Evolutionary conservation across 345 rosid species (phyloP), one percentile per base, ranked within the genome.

Genomic region (Arabis hirsuta): DNA sequence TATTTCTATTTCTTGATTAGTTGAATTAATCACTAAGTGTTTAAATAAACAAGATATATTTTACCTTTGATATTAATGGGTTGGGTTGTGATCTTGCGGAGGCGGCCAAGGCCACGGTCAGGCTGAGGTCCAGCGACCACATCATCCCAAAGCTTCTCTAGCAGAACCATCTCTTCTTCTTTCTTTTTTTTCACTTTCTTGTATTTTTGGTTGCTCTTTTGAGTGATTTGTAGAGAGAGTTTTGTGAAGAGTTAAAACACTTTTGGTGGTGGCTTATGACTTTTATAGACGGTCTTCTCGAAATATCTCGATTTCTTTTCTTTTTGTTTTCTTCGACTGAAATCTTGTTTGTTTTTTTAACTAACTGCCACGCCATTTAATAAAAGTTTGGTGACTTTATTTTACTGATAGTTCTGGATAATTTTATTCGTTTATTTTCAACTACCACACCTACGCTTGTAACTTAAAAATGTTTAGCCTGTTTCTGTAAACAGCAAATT

Each of bases 121-220:
- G 98, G 98, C 54, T 75, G 96, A 74, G 98, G 97, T 5, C 98
- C 98, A 0, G 95, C 98, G 4, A 87, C 84, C 9, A 85, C 89
- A 65, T 91, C 98, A 60, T 94, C 97, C 98, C 98, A 94, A 8
- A 94, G 80, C 78, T 82, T 86, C 63, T 88, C 97, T 10, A 88
- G 82, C 73, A 87, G 75, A 77, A 82, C 84, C 84, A 80, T 82
- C 8, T 82, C 10, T 69, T 42, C 24, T 38, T 32, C 1, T 42
- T 27, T 11, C 7, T 54, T 12, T 19, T 4, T 13, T 47, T 56
- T 73, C 41, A 27, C 55, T 60, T 39, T 16, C 6, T 55, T 46
- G 24, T 24, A 3, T 45, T 20, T 65, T 4, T n/a, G 3, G 50
- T 13, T 63, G 55, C 13, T 55, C 13, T 55, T 39, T 65, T 64